phyloP scores from a whole-genome alignment of 202 grass and related monocot species.

The Schoenoplectus triqueter region DNA sequence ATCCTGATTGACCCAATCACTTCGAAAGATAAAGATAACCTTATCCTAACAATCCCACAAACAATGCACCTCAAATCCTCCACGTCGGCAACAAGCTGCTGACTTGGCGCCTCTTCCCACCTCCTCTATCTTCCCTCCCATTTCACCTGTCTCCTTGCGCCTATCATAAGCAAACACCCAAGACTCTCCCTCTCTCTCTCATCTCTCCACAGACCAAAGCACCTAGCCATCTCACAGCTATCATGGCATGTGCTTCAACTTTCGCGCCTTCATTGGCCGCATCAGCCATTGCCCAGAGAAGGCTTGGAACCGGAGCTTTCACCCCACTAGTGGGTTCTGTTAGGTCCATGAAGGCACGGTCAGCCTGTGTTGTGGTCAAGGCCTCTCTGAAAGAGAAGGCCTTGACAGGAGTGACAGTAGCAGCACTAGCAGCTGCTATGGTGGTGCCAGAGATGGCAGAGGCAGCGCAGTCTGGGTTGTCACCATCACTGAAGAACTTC shows the following conservation, averaged over 20 bases:
- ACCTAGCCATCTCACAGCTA: constrained; percentile 23
- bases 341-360: constrained; percentile 29
- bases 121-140: constrained; percentile 24
- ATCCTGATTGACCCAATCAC: constrained; percentile 24
- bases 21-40: constrained; percentile 42
- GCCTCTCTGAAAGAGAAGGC: constrained; percentile 71
- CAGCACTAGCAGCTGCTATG: constrained; percentile 55
- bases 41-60: constrained; percentile 34
- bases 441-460: constrained; percentile 72
- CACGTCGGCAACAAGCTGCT: constrained; percentile 31
- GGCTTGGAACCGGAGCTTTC: constrained; percentile 28
- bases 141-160: constrained; percentile 19
- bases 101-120: constrained; percentile 32
- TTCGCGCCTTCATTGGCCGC: constrained; percentile 43
- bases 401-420: constrained; percentile 56
- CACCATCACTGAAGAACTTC: constrained; percentile 94
- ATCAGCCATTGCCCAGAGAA: constrained; percentile 35
- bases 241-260: constrained; percentile 44
- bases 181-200: not conserved
- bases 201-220: constrained; percentile 13
- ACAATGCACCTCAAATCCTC: constrained; percentile 33
- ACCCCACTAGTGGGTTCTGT: constrained; percentile 39
- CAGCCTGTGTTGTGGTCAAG: constrained; percentile 43
- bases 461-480: constrained; percentile 53
- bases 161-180: constrained; percentile 35